A percentile compares a stretch with the other conserved stretches of the same genome.
Conservation (phyloP, 148 eudicot species). For the Limonium bicolor region DNA sequence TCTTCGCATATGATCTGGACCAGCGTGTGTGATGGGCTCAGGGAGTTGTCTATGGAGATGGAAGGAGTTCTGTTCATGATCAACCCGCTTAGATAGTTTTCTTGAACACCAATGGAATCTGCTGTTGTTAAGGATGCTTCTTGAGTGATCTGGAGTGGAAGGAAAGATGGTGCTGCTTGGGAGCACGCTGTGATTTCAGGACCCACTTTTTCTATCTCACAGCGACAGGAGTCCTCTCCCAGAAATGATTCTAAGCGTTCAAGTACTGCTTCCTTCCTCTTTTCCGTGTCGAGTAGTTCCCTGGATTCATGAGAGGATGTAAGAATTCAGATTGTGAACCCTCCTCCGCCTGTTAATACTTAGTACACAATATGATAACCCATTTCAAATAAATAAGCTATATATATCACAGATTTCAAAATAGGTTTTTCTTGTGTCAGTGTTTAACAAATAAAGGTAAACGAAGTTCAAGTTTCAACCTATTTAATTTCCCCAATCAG, state of each 20-base stretch:
- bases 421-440: too few relatives aligned
- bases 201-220: conserved; percentile 35
- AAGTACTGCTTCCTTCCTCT: conserved; percentile 33
- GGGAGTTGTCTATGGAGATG: conserved; percentile 48
- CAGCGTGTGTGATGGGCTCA: conserved; percentile 82
- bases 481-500: too few relatives aligned
- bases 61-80: conserved; percentile 10
- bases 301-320: conserved; percentile 25
- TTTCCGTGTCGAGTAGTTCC: conserved; percentile 64
- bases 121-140: too few relatives aligned
- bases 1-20: conserved; percentile 73
- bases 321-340: too few relatives aligned
- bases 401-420: too few relatives aligned
- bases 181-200: conserved; percentile 30
- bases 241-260: conserved; percentile 16
- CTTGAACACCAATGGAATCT: conserved; percentile 17
- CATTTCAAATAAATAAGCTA: too few relatives aligned
- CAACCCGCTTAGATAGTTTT: conserved; percentile 10
- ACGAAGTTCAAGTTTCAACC: too few relatives aligned
- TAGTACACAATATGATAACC: too few relatives aligned
- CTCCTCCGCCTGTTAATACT: too few relatives aligned
- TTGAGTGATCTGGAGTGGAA: conserved; percentile 28
- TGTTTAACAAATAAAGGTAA: too few relatives aligned
- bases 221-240: conserved; percentile 23
- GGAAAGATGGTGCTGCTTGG: conserved; percentile 26